These are phyloP conservation scores for Acer negundo DNA, from an alignment of 345 rosid genomes.

Conservation along the genomic window DNA sequence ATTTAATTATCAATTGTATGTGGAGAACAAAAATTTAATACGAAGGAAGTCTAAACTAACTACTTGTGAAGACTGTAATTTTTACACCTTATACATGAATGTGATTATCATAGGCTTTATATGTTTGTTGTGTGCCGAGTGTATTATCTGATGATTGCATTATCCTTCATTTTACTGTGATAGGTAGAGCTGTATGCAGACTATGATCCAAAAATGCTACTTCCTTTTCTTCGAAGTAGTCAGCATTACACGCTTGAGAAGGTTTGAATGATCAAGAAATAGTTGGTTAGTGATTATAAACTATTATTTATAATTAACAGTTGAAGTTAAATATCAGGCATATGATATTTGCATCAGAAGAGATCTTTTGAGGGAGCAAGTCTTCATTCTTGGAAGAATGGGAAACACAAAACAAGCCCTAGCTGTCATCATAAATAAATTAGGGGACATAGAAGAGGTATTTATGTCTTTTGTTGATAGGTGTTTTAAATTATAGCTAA, in stretches of 20 bases:
- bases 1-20: not conserved
- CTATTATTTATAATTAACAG: conserved; percentile 20
- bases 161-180: conserved; percentile 28
- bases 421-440: conserved; percentile 80
- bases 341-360: conserved; percentile 79
- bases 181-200: conserved; percentile 96
- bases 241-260: conserved; percentile 96
- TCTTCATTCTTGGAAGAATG: conserved; percentile 97
- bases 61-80: not conserved
- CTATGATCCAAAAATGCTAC: conserved; percentile 87
- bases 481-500: not conserved
- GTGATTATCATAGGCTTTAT: not conserved
- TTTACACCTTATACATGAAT: not conserved
- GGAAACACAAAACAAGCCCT: conserved; percentile 92
- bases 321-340: conserved; percentile 60
- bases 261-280: conserved; percentile 51
- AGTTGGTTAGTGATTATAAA: conserved; percentile 16
- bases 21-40: not conserved
- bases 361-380: conserved; percentile 90
- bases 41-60: not conserved
- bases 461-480: conserved; percentile 14
- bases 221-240: conserved; percentile 97
- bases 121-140: not conserved
- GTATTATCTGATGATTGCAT: conserved; percentile 22
- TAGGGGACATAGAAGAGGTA: conserved; percentile 99